Percentiles rank a stretch among this genome's conserved stretches.
Evolutionary conservation across 306 rosid genomes (phyloP).

Genomic region (Trifolium fragiferum): DNA sequence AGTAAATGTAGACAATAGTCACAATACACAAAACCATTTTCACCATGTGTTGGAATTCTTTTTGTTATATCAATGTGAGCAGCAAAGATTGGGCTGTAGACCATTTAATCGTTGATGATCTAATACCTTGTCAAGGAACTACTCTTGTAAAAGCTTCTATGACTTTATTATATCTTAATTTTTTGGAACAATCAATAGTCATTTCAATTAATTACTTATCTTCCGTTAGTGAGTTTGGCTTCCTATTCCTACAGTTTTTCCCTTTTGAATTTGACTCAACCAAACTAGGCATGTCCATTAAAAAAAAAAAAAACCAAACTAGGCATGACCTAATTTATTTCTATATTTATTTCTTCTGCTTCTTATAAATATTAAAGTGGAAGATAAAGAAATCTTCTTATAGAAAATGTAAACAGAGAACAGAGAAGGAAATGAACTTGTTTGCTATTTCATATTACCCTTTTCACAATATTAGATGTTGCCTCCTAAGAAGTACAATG

Average conservation of each 20-base stretch:
- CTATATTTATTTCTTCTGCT: background rate
- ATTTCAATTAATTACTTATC: slow-evolving; percentile 11
- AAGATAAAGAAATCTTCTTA: slow-evolving; percentile 18
- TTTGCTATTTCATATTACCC: slow-evolving; percentile 32
- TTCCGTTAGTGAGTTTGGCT: slow-evolving; percentile 8
- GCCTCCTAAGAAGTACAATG: slow-evolving; percentile 40
- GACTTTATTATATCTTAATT: background rate
- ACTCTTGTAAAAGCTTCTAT: background rate
- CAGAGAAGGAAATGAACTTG: slow-evolving; percentile 13
- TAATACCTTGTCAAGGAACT: background rate
- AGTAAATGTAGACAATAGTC: slow-evolving; percentile 15
- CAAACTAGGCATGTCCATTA: slow-evolving; percentile 12
- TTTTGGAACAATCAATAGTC: slow-evolving; percentile 1
- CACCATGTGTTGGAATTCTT: slow-evolving; percentile 3
- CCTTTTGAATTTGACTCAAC: background rate
- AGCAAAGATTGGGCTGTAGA: slow-evolving; percentile 3
- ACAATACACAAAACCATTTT: slow-evolving; percentile 13
- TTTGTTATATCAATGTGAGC: slow-evolving; percentile 3
- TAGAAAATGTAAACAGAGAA: slow-evolving; percentile 19
- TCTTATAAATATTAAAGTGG: slow-evolving; percentile 11
- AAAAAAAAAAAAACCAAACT: background rate
- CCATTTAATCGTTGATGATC: background rate
- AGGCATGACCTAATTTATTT: slow-evolving; percentile 6
- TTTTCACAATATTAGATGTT: slow-evolving; percentile 31
- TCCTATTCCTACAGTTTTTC: slow-evolving; percentile 3